phyloP scores from a whole-genome alignment of 2,329 filamentous ascomycete genomes.

The Elsinoe necatrix region DNA sequence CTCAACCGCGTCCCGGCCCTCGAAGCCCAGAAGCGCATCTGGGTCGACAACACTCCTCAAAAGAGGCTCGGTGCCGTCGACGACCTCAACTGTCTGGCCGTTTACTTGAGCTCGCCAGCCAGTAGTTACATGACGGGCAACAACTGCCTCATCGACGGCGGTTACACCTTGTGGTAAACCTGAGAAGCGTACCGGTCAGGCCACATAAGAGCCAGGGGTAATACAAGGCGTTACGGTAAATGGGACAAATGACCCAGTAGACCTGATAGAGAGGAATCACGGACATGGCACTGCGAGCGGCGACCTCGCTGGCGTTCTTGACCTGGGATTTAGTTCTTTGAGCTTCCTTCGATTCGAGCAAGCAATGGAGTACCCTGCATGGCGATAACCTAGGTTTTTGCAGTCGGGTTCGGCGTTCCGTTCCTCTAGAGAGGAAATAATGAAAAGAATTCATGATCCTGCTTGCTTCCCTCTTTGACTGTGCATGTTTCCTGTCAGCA shows the following conservation, averaged over 20 bases:
- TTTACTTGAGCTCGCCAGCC: slow-evolving; percentile 66
- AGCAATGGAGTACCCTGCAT: slow-evolving; percentile 6
- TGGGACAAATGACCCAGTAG: background rate
- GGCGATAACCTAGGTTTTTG: background rate
- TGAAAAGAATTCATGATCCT: background rate
- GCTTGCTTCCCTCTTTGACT: background rate
- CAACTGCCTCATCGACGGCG: slow-evolving; percentile 64
- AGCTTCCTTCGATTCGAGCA: background rate
- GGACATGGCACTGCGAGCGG: background rate
- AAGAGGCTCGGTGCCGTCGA: slow-evolving; percentile 62
- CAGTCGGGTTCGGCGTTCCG: background rate
- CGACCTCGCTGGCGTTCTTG: background rate
- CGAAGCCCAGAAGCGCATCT: slow-evolving; percentile 74
- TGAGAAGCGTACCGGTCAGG: background rate
- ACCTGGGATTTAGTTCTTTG: background rate
- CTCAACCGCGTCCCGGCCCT: slow-evolving; percentile 70
- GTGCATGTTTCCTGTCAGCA: no score
- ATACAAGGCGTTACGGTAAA: background rate
- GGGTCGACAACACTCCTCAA: slow-evolving; percentile 66
- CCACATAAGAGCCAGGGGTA: background rate
- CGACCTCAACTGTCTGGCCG: slow-evolving; percentile 68
- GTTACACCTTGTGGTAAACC: slow-evolving; percentile 51
- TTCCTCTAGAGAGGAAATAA: background rate
- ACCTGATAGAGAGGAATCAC: background rate
- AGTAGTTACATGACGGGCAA: slow-evolving; percentile 69